phyloP scores from a whole-genome alignment of 2,329 filamentous ascomycete species.

The Magnaporthiopsis rhizophila region DNA sequence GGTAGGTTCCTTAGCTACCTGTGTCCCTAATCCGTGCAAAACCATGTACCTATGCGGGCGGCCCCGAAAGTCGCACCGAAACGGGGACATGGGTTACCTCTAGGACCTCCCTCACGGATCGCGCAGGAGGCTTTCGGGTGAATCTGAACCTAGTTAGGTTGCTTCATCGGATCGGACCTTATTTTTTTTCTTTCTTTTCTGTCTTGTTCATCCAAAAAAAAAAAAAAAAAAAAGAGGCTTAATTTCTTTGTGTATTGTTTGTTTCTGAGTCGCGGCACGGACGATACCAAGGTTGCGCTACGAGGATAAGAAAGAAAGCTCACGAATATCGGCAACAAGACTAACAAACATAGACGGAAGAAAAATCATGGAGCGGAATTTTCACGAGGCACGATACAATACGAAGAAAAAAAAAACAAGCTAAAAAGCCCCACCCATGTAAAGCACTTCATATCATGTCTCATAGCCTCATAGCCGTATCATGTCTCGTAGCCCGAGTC shows the following conservation, averaged over 20 bases:
- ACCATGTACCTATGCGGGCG: no score
- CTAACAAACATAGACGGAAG: neutral
- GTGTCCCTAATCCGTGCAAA: no score
- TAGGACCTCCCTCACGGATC: neutral
- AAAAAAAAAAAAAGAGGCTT: no score
- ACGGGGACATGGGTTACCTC: no score
- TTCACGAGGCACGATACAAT: neutral
- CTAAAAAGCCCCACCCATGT: neutral
- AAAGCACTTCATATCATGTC: conserved; percentile 2
- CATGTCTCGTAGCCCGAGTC: no score
- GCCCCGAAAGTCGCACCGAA: neutral
- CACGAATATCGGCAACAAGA: no score
- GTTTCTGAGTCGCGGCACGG: neutral
- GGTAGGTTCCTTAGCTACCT: no score
- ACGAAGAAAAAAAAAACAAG: neutral
- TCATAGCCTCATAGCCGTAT: no score
- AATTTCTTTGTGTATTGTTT: neutral
- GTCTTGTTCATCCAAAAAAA: no score
- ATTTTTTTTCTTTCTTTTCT: no score
- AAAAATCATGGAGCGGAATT: neutral
- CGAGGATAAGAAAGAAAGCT: neutral
- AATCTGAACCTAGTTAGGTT: neutral
- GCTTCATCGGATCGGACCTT: neutral
- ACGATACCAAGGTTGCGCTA: no score
- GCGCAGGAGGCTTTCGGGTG: neutral